Percentiles rank a stretch among this genome's conserved stretches.
phyloP scores from a whole-genome alignment of 1,139 yeast genomes.

The Candida albicans region DNA sequence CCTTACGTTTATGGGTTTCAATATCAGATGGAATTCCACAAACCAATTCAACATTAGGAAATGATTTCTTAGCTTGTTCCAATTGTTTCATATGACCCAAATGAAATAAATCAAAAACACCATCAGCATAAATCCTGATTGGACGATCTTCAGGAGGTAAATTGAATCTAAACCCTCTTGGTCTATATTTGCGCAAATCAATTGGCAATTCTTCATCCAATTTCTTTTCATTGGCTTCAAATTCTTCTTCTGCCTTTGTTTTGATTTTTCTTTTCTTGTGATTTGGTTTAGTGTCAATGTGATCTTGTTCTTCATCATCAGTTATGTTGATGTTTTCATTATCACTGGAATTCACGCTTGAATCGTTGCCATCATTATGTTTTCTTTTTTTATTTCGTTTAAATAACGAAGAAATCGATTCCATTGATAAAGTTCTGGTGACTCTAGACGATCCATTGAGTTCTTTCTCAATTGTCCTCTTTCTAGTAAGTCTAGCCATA shows the following conservation, averaged over 20 bases:
- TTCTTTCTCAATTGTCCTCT: conserved; percentile 8
- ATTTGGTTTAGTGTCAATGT: conserved; percentile 11
- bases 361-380: conserved; percentile 14
- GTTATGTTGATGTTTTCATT: conserved; percentile 9
- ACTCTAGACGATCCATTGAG: conserved; percentile 15
- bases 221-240: conserved; percentile 51
- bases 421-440: conserved; percentile 43
- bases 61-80: conserved; percentile 94
- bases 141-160: conserved; percentile 86
- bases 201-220: conserved; percentile 63
- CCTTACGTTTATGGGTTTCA: conserved; percentile 90
- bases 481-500: conserved; percentile 12
- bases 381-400: conserved; percentile 33
- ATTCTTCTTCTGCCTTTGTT: conserved; percentile 35
- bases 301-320: conserved; percentile 16
- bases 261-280: conserved; percentile 27
- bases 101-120: conserved; percentile 94
- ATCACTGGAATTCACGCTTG: conserved; percentile 1
- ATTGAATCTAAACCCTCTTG: conserved; percentile 68
- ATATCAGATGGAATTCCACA: conserved; percentile 91
- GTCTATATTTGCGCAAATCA: conserved; percentile 67
- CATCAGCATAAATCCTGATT: conserved; percentile 92
- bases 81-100: conserved; percentile 96
- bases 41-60: conserved; percentile 78
- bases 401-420: conserved; percentile 40